Evolutionary conservation across 352 stramenopile species (phyloP).

Genomic region (Phytopythium sindhum): DNA sequence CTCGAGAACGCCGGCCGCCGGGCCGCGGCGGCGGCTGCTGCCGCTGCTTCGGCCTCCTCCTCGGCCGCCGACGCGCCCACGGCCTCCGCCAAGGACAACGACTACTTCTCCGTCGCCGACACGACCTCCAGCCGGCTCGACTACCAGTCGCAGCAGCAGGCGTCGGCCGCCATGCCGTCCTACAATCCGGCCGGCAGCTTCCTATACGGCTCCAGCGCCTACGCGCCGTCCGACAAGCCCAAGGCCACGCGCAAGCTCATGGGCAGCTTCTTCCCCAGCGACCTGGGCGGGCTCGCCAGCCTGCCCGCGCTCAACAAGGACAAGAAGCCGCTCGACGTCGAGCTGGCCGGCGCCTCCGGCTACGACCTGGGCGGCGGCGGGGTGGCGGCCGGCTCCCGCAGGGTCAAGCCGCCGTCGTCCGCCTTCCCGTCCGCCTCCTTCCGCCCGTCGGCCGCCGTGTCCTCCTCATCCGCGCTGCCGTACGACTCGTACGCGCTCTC

Average conservation of each 20-base stretch:
- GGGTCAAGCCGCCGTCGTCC: neutral
- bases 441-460: neutral
- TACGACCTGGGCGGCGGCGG: neutral
- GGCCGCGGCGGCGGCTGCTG: neutral
- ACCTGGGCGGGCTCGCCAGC: conserved; percentile 18
- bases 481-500: conserved; percentile 17
- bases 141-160: conserved; percentile 14
- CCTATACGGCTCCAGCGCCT: conserved; percentile 21
- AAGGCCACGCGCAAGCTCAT: conserved; percentile 41
- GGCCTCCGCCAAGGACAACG: conserved; percentile 28
- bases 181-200: conserved; percentile 27
- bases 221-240: conserved; percentile 26
- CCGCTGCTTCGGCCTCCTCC: neutral
- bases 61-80: neutral
- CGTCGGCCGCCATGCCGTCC: conserved; percentile 14
- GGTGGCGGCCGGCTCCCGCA: neutral
- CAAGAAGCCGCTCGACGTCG: conserved; percentile 29
- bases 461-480: conserved; percentile 15
- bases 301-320: conserved; percentile 42
- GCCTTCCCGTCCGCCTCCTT: conserved; percentile 21
- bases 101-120: conserved; percentile 34
- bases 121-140: conserved; percentile 14
- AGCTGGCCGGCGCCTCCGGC: conserved; percentile 5
- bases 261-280: conserved; percentile 30
- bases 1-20: conserved; percentile 14